Evolutionary conservation across 1,284 basidiomycete genomes (phyloP).

Genomic region (Trichosporon sp.): DNA sequence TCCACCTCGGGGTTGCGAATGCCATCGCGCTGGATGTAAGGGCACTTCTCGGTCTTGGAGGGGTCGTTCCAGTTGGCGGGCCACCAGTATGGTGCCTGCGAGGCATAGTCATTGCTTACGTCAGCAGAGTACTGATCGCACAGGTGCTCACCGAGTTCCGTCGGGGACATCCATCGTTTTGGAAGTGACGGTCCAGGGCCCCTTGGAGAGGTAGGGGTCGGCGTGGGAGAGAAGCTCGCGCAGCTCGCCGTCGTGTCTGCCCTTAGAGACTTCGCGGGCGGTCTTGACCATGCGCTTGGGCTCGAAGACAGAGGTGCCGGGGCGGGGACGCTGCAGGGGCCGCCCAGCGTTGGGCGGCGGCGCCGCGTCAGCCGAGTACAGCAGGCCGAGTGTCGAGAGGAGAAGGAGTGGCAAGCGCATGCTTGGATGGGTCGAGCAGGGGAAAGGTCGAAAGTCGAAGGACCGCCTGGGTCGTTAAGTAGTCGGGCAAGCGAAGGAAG

Average conservation of each 20-base stretch:
- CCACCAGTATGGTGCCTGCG: constrained; percentile 32
- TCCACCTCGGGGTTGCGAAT: constrained; percentile 28
- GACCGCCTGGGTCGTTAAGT: no score
- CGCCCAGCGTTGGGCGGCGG: not conserved
- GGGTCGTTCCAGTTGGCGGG: constrained; percentile 25
- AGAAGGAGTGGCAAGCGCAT: not conserved
- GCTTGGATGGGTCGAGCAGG: not conserved
- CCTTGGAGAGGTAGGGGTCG: constrained; percentile 15
- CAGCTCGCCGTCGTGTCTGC: not conserved
- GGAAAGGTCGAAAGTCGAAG: not conserved
- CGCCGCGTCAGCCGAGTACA: not conserved
- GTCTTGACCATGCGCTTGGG: constrained; percentile 17
- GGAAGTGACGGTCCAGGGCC: constrained; percentile 25
- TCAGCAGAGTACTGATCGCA: not conserved
- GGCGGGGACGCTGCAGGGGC: not conserved
- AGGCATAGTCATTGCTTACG: constrained; percentile 26
- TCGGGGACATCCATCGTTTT: constrained; percentile 24
- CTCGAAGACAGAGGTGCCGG: constrained; percentile 24
- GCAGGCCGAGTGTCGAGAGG: not conserved
- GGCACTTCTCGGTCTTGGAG: constrained; percentile 4
- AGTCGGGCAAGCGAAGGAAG: no score
- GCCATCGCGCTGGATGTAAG: constrained; percentile 29
- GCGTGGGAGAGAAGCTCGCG: constrained; percentile 12
- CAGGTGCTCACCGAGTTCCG: constrained; percentile 17
- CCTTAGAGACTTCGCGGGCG: not conserved